phyloP scores from a whole-genome alignment of 83 land plant genomes.

The Thuja plicata region DNA sequence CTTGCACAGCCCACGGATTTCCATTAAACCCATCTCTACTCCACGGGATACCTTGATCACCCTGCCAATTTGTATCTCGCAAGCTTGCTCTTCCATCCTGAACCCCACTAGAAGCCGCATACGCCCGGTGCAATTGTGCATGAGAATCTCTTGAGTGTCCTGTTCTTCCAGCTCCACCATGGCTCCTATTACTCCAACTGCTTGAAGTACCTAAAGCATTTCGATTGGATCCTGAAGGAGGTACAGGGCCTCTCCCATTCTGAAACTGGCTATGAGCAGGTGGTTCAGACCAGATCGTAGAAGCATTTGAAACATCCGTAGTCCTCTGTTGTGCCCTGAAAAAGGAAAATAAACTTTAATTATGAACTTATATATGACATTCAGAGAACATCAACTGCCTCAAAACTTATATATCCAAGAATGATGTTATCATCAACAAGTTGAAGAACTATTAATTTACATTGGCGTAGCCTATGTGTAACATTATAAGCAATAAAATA shows the following conservation, averaged over 20 bases:
- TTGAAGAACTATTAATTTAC: not conserved
- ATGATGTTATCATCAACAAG: not conserved
- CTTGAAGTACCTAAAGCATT: slow-evolving; percentile 1
- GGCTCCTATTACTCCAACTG: slow-evolving; percentile 1
- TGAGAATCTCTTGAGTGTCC: not conserved
- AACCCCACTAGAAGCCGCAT: not conserved
- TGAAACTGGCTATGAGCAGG: not conserved
- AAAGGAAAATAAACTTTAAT: not conserved
- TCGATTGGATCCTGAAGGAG: not conserved
- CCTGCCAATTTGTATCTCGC: slow-evolving; percentile 9
- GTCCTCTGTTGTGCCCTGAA: not conserved
- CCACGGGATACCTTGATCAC: slow-evolving; percentile 16
- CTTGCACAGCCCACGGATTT: slow-evolving; percentile 1
- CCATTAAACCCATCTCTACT: slow-evolving; percentile 7
- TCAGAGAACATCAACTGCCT: not conserved
- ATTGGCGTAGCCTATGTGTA: not conserved
- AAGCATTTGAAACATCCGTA: slow-evolving; percentile 10
- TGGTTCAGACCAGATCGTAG: slow-evolving; percentile 6
- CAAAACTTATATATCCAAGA: not conserved
- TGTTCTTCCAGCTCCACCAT: not conserved
- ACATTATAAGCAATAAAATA: not conserved
- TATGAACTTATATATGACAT: not conserved
- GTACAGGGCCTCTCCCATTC: not conserved
- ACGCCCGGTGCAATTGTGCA: not conserved
- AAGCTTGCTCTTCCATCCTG: slow-evolving; percentile 1